Evolutionary conservation across 2,329 filamentous ascomycete genomes (phyloP).

Genomic region (Apiospora phragmitis): DNA sequence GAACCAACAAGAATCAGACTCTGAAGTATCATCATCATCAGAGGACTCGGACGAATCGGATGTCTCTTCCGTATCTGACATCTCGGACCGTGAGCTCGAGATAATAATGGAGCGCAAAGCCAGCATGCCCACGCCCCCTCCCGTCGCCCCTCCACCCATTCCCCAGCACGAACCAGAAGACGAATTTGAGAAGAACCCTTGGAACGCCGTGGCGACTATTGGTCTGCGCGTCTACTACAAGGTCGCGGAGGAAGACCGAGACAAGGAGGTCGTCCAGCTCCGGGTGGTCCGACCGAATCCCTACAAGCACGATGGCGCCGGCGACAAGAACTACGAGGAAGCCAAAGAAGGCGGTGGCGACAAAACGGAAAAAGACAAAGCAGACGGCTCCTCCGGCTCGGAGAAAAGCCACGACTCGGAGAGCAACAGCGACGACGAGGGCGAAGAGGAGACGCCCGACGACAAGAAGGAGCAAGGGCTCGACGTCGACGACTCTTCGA

Average conservation of each 20-base stretch:
- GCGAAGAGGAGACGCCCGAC: constrained; percentile 18
- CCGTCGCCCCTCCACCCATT: constrained; percentile 29
- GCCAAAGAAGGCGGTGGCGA: constrained; percentile 22
- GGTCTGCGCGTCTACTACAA: constrained; percentile 62
- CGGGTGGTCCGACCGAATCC: constrained; percentile 40
- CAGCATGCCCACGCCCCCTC: constrained; percentile 20
- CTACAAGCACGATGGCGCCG: constrained; percentile 28
- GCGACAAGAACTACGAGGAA: constrained; percentile 20
- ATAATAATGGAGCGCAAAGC: constrained; percentile 23
- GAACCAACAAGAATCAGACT: not conserved
- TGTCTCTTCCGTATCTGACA: constrained; percentile 33
- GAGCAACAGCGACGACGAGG: constrained; percentile 17
- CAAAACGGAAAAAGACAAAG: constrained; percentile 27
- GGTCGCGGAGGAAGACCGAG: constrained; percentile 32
- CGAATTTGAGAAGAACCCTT: constrained; percentile 57
- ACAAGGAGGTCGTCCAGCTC: constrained; percentile 38
- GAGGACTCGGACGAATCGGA: constrained; percentile 21
- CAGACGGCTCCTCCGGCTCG: constrained; percentile 25
- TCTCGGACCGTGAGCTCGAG: constrained; percentile 42
- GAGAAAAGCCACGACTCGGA: constrained; percentile 22
- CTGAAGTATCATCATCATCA: not conserved
- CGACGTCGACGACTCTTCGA: constrained; percentile 38
- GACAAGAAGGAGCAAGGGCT: constrained; percentile 29
- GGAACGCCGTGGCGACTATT: constrained; percentile 64
- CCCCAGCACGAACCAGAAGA: constrained; percentile 49